Evolutionary conservation across 805 yeast species (phyloP), one percentile per base, ranked within the genome.

Genomic region (Pichia phayaonensis): DNA sequence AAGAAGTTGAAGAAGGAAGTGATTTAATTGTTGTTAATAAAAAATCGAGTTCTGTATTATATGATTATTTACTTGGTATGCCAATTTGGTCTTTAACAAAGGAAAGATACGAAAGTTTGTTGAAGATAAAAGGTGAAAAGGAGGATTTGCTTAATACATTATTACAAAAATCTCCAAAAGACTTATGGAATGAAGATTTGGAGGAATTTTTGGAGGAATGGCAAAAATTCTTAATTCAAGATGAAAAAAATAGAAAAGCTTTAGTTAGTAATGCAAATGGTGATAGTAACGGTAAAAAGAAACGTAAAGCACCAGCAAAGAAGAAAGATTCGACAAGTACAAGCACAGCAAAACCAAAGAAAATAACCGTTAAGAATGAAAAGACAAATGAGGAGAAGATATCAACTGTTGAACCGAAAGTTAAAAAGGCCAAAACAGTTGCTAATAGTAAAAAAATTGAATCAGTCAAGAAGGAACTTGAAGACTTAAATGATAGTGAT

Each of bases 11-110:
- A 2, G 74, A 49, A 18, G 59, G 48, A 2, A 49, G 52, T 15
- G 57, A 56, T 6, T 44, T 57, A 43, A 76, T 79, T n/a, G 64
- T 65, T 23, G 61, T 61, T 22, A 64, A 64, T 47, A 61, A 61
- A 42, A 76, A 73, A 46, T 84, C 81, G 23, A 69, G 78, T 16
- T 74, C 75, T 47, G 79, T 89, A 11, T 74, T 83, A 8, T 92
- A 81, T 66, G 98, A 94, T 61, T 94, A 94, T 59, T 73, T 94
- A 55, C 73, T 94, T 48, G 95, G 94, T 48, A 86, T 94, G 96
- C 80, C 90, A 36, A 83, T 94, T 56, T 89, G 97, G 94, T 85
- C 97, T 39, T 78, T 94, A 62, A 92, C 99, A 0, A 76, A 75
- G 52, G 99, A 94, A 68, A 79, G 94, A 59, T 94, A 90, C 63